Percentiles rank a stretch among this genome's conserved stretches.
phyloP scores from a whole-genome alignment of 306 rosid species.

The Lagenaria siceraria region DNA sequence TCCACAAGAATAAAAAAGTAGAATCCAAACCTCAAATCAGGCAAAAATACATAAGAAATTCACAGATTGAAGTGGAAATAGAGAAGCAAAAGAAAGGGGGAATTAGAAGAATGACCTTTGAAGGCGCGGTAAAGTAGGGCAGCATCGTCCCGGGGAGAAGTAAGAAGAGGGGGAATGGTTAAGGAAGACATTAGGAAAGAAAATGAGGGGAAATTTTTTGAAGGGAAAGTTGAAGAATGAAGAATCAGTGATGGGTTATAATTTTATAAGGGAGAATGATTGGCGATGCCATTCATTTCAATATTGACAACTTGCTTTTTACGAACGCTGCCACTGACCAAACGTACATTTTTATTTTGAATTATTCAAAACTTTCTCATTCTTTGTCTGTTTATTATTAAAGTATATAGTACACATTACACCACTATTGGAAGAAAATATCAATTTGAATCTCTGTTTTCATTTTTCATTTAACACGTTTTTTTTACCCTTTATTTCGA shows the following conservation, averaged over 20 bases:
- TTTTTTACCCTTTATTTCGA: too few species aligned
- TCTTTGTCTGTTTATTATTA: too few species aligned
- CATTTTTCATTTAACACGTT: too few species aligned
- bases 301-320: not conserved
- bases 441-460: too few species aligned
- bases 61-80: too few species aligned
- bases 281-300: not conserved
- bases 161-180: conserved; percentile 41
- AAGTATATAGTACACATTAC: too few species aligned
- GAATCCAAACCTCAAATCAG: not conserved
- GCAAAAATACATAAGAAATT: not conserved
- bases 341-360: not conserved
- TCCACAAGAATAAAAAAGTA: not conserved
- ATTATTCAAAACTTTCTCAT: not conserved
- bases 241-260: not conserved
- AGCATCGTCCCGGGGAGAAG: conserved; percentile 66
- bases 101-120: conserved; percentile 25
- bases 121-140: conserved; percentile 66
- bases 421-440: too few species aligned
- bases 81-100: not conserved
- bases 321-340: not conserved
- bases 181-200: conserved; percentile 36
- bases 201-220: not conserved
- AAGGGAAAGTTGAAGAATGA: not conserved
- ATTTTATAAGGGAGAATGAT: not conserved